Conservation (phyloP, 2,329 filamentous ascomycete genomes). For the Didymosphaeria variabile region DNA sequence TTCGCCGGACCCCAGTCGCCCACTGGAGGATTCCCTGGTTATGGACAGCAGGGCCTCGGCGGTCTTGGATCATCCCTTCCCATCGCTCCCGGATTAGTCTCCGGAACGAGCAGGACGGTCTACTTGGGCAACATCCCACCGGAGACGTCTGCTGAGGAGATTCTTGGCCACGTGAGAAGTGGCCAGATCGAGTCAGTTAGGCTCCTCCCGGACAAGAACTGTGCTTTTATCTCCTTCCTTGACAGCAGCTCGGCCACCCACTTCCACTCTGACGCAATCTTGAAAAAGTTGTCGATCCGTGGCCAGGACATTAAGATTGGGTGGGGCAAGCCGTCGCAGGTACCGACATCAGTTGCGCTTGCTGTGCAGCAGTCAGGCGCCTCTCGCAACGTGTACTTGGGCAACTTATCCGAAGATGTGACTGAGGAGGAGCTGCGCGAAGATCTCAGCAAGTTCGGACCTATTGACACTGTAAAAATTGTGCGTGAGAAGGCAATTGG, state of each 20-base stretch:
- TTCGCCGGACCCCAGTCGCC: slow-evolving; percentile 85
- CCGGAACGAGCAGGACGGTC: slow-evolving; percentile 93
- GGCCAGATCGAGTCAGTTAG: slow-evolving; percentile 99
- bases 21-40: slow-evolving; percentile 74
- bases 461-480: slow-evolving; percentile 97
- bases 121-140: slow-evolving; percentile 99
- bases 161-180: slow-evolving; percentile 93
- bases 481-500: slow-evolving; percentile 98
- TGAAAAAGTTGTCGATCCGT: slow-evolving; percentile 99
- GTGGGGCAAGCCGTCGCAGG: slow-evolving; percentile 98
- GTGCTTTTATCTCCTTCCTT: slow-evolving; percentile 98
- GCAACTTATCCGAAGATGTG: slow-evolving; percentile 89
- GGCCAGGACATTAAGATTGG: slow-evolving; percentile 99
- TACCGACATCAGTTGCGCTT: slow-evolving; percentile 95
- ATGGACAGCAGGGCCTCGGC: slow-evolving; percentile 67
- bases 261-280: slow-evolving; percentile 98
- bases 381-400: slow-evolving; percentile 95
- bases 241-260: slow-evolving; percentile 97
- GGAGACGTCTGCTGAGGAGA: slow-evolving; percentile 96
- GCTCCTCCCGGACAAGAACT: slow-evolving; percentile 98
- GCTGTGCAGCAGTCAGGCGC: slow-evolving; percentile 97
- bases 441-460: slow-evolving; percentile 93
- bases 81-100: slow-evolving; percentile 80
- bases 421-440: slow-evolving; percentile 92
- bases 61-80: slow-evolving; percentile 77